Evolutionary conservation across 1,284 basidiomycete species (phyloP).

Genomic region (Boletellus dicymbophilus): DNA sequence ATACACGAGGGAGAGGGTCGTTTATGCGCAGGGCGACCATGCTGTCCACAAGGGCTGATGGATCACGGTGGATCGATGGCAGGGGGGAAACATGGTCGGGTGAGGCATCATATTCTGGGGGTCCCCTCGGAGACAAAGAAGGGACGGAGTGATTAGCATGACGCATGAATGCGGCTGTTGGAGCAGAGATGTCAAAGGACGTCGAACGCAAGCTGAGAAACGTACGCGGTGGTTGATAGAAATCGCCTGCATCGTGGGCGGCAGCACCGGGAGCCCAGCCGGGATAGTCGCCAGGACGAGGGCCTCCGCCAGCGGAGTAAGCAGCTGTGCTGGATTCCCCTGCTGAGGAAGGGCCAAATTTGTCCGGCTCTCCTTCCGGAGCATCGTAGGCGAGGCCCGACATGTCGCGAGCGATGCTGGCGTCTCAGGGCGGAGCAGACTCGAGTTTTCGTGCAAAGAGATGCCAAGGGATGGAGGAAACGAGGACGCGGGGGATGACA

Average conservation of each 20-base stretch:
- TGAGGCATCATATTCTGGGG: slow-evolving; percentile 23
- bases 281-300: slow-evolving; percentile 5
- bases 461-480: background rate
- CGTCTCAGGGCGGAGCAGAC: background rate
- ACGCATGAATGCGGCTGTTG: slow-evolving; percentile 23
- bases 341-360: slow-evolving; percentile 4
- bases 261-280: slow-evolving; percentile 3
- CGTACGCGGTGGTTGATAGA: slow-evolving; percentile 24
- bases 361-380: slow-evolving; percentile 17
- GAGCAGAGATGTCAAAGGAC: slow-evolving; percentile 11
- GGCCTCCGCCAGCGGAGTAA: background rate
- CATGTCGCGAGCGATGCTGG: slow-evolving; percentile 22
- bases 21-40: slow-evolving; percentile 32
- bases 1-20: slow-evolving; percentile 24
- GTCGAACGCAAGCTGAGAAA: slow-evolving; percentile 2
- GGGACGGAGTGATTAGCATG: slow-evolving; percentile 30
- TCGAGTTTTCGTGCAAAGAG: background rate
- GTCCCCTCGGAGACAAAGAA: slow-evolving; percentile 25
- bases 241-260: slow-evolving; percentile 10
- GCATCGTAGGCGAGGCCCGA: slow-evolving; percentile 33
- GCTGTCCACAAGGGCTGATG: slow-evolving; percentile 25
- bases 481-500: background rate
- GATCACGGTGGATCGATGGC: slow-evolving; percentile 18
- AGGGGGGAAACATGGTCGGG: slow-evolving; percentile 16
- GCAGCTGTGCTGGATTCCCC: slow-evolving; percentile 6